Conservation (phyloP, 2,329 filamentous ascomycete genomes). For the Penicillium sp. region DNA sequence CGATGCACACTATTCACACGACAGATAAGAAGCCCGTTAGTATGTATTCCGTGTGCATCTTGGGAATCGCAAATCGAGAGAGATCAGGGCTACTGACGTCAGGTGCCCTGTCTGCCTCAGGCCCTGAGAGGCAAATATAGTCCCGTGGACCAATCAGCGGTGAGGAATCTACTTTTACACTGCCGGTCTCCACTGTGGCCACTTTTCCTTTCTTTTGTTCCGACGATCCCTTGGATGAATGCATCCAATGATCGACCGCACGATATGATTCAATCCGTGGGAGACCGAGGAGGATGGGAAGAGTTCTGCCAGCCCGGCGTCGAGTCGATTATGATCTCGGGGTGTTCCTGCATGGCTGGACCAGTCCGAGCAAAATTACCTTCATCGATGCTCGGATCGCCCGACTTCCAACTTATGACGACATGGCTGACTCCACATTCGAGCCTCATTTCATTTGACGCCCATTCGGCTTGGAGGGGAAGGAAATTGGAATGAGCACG, state of each 20-base stretch:
- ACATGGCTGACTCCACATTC: constrained; percentile 11
- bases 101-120: constrained; percentile 11
- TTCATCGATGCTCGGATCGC: constrained; percentile 17
- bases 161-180: neutral
- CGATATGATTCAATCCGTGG: no score
- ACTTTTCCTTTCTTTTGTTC: neutral
- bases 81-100: constrained; percentile 15
- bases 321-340: neutral
- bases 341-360: constrained; percentile 4
- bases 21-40: no score
- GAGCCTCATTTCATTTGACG: constrained; percentile 13
- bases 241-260: neutral
- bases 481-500: neutral
- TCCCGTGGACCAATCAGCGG: neutral
- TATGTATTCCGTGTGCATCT: no score
- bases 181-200: constrained; percentile 2
- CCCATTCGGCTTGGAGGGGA: no score
- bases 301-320: neutral
- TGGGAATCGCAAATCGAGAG: no score
- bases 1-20: no score
- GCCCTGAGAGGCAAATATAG: neutral
- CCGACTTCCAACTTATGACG: constrained; percentile 16
- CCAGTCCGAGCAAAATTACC: neutral
- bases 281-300: no score
- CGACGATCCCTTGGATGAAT: neutral